Evolutionary conservation across 1,284 basidiomycete species (phyloP), one percentile per base, ranked within the genome.

Genomic region (Ceraceosorus guamensis): DNA sequence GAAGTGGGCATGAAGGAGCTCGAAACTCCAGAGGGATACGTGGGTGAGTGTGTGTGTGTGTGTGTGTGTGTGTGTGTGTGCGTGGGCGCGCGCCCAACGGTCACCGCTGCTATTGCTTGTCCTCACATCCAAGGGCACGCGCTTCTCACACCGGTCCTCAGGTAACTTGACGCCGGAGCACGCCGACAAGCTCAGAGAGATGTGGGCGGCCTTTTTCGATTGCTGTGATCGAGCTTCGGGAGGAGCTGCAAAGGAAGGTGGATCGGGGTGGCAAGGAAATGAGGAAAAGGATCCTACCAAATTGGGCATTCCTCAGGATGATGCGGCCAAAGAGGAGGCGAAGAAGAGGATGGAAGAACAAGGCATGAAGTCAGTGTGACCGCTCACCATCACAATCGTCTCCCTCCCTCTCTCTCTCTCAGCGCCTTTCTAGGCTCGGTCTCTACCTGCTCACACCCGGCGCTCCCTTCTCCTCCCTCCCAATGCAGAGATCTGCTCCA

Each of bases 91-190:
- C n/a, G n/a, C n/a, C n/a, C n/a, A n/a, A n/a, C n/a, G n/a, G n/a
- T n/a, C n/a, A n/a, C n/a, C n/a, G n/a, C n/a, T n/a, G n/a, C n/a
- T n/a, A n/a, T n/a, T n/a, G n/a, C n/a, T n/a, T n/a, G n/a, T n/a
- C n/a, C n/a, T n/a, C n/a, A n/a, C n/a, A n/a, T n/a, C n/a, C n/a
- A n/a, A n/a, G n/a, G n/a, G n/a, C n/a, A n/a, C n/a, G n/a, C n/a
- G n/a, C n/a, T n/a, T n/a, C n/a, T n/a, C 32, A 33, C 32, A 44
- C 7, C 8, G n/a, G 39, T 6, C n/a, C 18, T 31, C 14, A 37
- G 77, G 77, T 46, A 73, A 73, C 47, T 55, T 77, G 43, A 72
- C 67, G 11, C 35, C 52, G 30, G 64, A 71, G 32, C 76, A 78
- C 50, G 64, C 67, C 16, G 56, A 49, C 4, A 65, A 70, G 51